These are phyloP conservation scores for Fusarium caatingaense DNA, from an alignment of 2,329 filamentous ascomycete species.

Conservation along the genomic window DNA sequence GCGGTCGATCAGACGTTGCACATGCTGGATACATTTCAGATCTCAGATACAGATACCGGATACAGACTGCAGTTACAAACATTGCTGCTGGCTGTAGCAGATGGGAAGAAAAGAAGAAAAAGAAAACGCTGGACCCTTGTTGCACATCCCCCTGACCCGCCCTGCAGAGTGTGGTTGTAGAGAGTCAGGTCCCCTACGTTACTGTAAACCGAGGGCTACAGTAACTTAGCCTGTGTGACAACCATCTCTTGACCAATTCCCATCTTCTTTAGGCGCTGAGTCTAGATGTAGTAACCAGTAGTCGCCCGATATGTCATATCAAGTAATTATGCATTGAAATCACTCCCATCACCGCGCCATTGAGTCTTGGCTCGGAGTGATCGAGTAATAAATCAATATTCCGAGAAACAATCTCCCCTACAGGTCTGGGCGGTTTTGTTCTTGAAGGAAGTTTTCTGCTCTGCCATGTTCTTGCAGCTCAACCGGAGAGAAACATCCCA, in stretches of 20 bases:
- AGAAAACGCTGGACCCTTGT: constrained; percentile 40
- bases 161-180: constrained; percentile 24
- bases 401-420: constrained; percentile 7
- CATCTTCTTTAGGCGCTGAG: constrained; percentile 44
- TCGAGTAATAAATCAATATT: constrained; percentile 5
- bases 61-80: constrained; percentile 13
- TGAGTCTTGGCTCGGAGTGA: constrained; percentile 39
- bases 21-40: constrained; percentile 36
- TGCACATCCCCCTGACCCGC: constrained; percentile 44
- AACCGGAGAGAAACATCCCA: constrained; percentile 32
- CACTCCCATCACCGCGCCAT: constrained; percentile 43
- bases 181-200: constrained; percentile 15
- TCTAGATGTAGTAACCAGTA: constrained; percentile 31
- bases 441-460: constrained; percentile 12
- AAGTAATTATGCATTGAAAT: constrained; percentile 38
- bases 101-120: not conserved
- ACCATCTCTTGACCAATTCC: constrained; percentile 36
- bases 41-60: constrained; percentile 21
- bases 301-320: constrained; percentile 26
- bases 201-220: not conserved
- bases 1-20: constrained; percentile 41
- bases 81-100: constrained; percentile 4
- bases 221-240: constrained; percentile 24
- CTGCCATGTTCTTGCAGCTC: constrained; percentile 14
- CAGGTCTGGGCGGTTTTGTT: constrained; percentile 18